phyloP scores from a whole-genome alignment of 2,329 filamentous ascomycete species.

The Hypoxylon sp. region DNA sequence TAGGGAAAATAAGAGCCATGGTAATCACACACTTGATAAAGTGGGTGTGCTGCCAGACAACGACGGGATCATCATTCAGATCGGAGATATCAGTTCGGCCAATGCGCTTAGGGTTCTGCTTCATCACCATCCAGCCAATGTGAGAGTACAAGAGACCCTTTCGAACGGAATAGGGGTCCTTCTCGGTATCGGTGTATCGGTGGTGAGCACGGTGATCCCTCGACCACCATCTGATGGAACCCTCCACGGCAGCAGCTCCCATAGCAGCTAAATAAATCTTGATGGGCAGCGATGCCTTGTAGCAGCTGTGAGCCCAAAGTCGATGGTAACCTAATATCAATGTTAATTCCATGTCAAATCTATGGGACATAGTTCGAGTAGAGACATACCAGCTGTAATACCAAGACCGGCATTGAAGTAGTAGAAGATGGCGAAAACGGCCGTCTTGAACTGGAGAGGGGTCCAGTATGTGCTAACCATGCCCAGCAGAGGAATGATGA shows the following conservation, averaged over 20 bases:
- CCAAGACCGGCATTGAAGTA: slow-evolving; percentile 55
- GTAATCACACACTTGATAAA: slow-evolving; percentile 62
- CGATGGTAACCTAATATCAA: slow-evolving; percentile 52
- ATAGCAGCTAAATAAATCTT: slow-evolving; percentile 63
- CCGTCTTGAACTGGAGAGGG: slow-evolving; percentile 60
- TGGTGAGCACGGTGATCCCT: slow-evolving; percentile 65
- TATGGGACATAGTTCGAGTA: not conserved
- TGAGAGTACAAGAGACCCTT: slow-evolving; percentile 66
- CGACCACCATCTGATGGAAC: slow-evolving; percentile 64
- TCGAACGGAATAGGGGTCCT: slow-evolving; percentile 66
- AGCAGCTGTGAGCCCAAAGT: slow-evolving; percentile 61
- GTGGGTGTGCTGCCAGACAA: slow-evolving; percentile 64
- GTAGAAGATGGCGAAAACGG: slow-evolving; percentile 60
- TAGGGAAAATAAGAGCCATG: slow-evolving; percentile 63
- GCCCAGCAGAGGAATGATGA: slow-evolving; percentile 81
- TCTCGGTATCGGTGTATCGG: slow-evolving; percentile 65
- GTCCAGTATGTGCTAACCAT: slow-evolving; percentile 83
- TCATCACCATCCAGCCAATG: slow-evolving; percentile 67
- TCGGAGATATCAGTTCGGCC: slow-evolving; percentile 65
- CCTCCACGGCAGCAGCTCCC: slow-evolving; percentile 63
- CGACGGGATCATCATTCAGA: slow-evolving; percentile 63
- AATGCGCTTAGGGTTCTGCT: slow-evolving; percentile 66
- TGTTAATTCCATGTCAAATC: slow-evolving; percentile 13
- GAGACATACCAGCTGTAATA: slow-evolving; percentile 52
- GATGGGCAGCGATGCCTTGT: slow-evolving; percentile 59